Evolutionary conservation across 306 rosid species (phyloP).

Genomic region (Vigna trinervia): DNA sequence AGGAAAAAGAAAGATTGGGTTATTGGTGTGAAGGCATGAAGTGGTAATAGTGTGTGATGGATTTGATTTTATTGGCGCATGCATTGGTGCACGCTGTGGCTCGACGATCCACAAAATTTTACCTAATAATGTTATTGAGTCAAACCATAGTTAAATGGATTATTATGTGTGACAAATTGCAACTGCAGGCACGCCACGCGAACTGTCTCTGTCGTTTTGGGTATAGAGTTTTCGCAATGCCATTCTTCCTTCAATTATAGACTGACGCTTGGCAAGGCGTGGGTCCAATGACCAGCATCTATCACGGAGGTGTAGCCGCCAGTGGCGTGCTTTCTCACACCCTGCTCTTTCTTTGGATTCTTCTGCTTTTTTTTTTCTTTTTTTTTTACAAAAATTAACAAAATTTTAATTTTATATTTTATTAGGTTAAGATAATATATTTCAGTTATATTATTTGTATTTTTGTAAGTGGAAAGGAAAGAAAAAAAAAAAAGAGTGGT

Average conservation of each 20-base stretch:
- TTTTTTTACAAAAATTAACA: no score
- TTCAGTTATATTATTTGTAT: no score
- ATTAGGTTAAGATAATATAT: no score
- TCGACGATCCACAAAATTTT: slow-evolving; percentile 37
- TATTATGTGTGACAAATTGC: no score
- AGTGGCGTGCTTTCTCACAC: slow-evolving; percentile 35
- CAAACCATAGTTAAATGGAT: slow-evolving; percentile 33
- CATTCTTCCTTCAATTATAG: rapidly evolving
- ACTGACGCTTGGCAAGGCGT: neutral
- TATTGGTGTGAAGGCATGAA: neutral
- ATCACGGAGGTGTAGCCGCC: slow-evolving; percentile 43
- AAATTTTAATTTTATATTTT: no score
- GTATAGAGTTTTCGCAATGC: neutral
- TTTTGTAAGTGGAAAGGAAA: no score
- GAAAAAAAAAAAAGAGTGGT: no score
- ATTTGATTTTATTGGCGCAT: neutral
- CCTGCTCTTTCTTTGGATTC: neutral
- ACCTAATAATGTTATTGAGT: neutral
- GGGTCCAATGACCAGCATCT: neutral
- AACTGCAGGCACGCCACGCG: slow-evolving; percentile 19
- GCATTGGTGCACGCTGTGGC: slow-evolving; percentile 52
- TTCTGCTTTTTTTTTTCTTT: neutral
- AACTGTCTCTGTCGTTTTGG: slow-evolving; percentile 28
- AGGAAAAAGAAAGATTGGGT: no score
- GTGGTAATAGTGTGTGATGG: no score